These are phyloP conservation scores for Tylopilus subfusipes DNA, from an alignment of 768 basidiomycete genomes.

Conservation along the genomic window DNA sequence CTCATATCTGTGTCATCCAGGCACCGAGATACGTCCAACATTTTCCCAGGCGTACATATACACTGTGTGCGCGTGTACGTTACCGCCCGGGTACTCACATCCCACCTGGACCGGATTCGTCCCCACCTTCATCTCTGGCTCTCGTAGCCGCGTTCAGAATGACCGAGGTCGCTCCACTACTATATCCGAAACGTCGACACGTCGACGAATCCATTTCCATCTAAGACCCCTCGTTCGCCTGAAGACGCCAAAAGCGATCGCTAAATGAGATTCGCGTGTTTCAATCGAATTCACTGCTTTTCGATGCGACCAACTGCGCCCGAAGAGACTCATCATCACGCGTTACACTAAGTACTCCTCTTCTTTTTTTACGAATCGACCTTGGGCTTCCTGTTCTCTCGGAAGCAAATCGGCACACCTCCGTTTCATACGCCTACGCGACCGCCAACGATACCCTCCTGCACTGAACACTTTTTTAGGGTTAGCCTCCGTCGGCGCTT, in stretches of 20 bases:
- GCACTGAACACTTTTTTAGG: too few species aligned
- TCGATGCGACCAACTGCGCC: background rate
- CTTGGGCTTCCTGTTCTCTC: background rate
- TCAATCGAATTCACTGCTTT: background rate
- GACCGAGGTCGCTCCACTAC: background rate
- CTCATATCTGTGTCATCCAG: conserved; percentile 11
- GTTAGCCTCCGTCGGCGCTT: background rate
- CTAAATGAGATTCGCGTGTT: background rate
- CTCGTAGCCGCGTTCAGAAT: background rate
- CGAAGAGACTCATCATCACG: background rate
- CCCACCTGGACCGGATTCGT: background rate
- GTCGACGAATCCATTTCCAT: background rate
- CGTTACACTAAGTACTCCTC: background rate
- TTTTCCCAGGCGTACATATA: conserved; percentile 3
- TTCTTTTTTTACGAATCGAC: background rate
- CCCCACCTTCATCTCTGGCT: background rate
- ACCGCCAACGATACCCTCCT: background rate
- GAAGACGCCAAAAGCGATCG: background rate
- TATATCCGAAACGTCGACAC: background rate
- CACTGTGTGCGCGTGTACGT: background rate
- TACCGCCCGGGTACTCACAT: background rate
- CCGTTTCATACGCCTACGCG: background rate
- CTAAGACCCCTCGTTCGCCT: background rate
- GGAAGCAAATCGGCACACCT: background rate
- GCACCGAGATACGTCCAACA: conserved; percentile 10